Evolutionary conservation across 345 rosid species (phyloP).

Genomic region (Ailanthus altissimus): DNA sequence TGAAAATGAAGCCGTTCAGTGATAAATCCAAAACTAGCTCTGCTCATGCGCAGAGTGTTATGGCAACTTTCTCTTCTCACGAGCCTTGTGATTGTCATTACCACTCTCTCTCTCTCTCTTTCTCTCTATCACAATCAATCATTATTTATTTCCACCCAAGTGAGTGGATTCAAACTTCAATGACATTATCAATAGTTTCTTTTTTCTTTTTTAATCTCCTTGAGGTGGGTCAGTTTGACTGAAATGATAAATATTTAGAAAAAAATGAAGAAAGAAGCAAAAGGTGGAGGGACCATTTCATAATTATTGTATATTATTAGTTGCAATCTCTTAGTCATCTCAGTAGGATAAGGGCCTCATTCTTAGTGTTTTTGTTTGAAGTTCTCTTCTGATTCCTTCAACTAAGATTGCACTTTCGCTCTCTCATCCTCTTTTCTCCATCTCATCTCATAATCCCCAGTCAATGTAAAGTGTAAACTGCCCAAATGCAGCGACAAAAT

Average conservation of each 20-base stretch:
- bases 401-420: neutral
- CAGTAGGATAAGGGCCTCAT: conserved; percentile 23
- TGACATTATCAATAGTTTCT: conserved; percentile 5
- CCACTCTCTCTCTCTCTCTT: neutral
- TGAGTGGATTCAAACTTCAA: conserved; percentile 41
- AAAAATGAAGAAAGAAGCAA: neutral
- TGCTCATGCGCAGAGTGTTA: neutral
- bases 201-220: neutral
- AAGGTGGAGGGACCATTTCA: conserved; percentile 26
- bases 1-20: neutral
- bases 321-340: conserved; percentile 21
- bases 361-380: neutral
- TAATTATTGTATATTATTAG: conserved; percentile 27
- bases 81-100: conserved; percentile 14
- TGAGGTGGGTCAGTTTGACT: conserved; percentile 48
- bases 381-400: conserved; percentile 10
- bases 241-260: conserved; percentile 18
- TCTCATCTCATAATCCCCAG: no score
- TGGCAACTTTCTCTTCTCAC: neutral
- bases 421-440: neutral
- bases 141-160: conserved; percentile 7
- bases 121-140: neutral
- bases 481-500: no score
- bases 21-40: neutral
- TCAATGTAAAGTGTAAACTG: no score